These are phyloP conservation scores for Puccinia horiana DNA, from an alignment of 1,284 basidiomycete genomes.

Conservation along the genomic window DNA sequence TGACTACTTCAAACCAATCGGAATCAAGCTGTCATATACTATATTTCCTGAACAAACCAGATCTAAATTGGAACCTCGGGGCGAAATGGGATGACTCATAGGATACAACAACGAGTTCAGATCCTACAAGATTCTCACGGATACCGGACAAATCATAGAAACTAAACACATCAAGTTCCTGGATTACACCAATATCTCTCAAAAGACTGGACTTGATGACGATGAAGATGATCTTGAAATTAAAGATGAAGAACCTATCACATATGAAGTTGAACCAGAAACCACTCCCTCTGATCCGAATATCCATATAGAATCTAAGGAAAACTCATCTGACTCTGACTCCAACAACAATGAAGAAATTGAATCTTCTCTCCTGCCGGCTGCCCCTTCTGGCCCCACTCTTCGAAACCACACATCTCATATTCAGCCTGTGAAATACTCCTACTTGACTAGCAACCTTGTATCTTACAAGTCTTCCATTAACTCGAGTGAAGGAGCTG, in stretches of 20 bases:
- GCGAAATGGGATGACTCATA: not conserved
- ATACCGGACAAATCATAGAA: not conserved
- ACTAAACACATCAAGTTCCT: not conserved
- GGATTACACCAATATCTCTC: not conserved
- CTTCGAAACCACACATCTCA: not conserved
- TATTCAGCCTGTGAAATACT: not conserved
- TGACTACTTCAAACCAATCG: conserved; percentile 1
- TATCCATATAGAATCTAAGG: not conserved
- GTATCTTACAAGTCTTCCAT: not conserved
- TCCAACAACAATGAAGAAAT: not conserved
- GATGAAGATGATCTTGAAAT: not conserved
- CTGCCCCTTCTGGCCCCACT: not conserved
- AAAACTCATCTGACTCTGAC: not conserved
- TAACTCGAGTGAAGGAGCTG: not conserved
- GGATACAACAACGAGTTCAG: not conserved
- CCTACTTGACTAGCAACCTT: not conserved
- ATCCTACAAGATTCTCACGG: not conserved
- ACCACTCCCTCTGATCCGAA: not conserved
- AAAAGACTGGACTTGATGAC: not conserved
- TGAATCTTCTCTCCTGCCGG: not conserved
- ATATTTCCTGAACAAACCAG: not conserved
- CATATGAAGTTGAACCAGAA: not conserved
- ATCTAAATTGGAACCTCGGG: not conserved
- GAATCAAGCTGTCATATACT: not conserved
- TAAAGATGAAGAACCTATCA: not conserved